Base-by-base conservation (phyloP, 768 basidiomycete genomes). In the Pleurotus giganteus region DNA sequence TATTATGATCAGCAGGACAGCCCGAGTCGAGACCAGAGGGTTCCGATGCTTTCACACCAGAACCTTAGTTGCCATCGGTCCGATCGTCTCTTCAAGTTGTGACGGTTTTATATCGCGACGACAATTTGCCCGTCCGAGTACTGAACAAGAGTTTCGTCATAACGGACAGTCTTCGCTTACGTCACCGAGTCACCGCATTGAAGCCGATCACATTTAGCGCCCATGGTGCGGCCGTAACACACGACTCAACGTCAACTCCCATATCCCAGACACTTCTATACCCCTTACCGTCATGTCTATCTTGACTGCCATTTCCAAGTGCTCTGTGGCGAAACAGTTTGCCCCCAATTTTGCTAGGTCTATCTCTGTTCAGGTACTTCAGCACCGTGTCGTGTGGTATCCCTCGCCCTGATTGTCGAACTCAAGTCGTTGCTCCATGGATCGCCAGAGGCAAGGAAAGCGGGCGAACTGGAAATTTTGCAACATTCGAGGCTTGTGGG, bases 401-500 rank as follows among this genome's bases (percentile, higher is more conserved):
- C 42, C 29, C 37, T 37, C 19, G 19, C 52, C 57, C 62, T 69
- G 64, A 69, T 60, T 63, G 54, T 62, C 59, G 54, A 52, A 61
- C 57, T 57, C 63, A 50, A 94, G 93, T 83, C 89, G 17, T 68
- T 99, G 53, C 74, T 99, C 55, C 94, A 98, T 70, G 97, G 97
- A n/a, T 94, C 92, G 27, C 85, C 86, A 43, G 86, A 94, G 64
- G 95, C 95, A 42, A 89, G 91, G 71, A 78, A 80, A 63, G 91
- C 86, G 41, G 90, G 93, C 36, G 89, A 91, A 47, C 71, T 83
- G 32, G 86, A 88, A 55, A 73, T 80, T 42, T 81, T 83, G 54
- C 91, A 95, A 64, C 94, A 98, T 68, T 94, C 92, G 2, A 81
- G 85, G 62, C 72, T 95, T 6, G 88, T 99, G 36, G 96, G 91